Evolutionary conservation across 805 yeast species (phyloP).

Genomic region (Candida caryicola): DNA sequence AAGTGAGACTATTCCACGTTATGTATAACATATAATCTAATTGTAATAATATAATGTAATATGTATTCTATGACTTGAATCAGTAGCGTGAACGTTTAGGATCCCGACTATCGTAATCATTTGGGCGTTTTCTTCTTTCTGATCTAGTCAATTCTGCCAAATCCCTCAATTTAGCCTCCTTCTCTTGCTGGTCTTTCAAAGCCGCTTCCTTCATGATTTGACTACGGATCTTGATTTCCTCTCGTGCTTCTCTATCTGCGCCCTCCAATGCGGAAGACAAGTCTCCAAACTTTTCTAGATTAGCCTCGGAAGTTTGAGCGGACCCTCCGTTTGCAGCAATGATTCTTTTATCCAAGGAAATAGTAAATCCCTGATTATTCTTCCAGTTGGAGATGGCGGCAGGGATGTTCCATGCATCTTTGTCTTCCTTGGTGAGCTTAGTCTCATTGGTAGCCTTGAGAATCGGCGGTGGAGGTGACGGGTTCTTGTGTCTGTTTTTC

Average conservation of each 20-base stretch:
- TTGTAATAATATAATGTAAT: background rate
- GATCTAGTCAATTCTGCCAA: conserved; percentile 27
- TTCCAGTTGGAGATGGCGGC: conserved; percentile 94
- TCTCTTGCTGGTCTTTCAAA: conserved; percentile 24
- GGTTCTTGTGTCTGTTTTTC: conserved; percentile 61
- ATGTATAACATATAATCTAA: background rate
- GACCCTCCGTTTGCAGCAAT: conserved; percentile 35
- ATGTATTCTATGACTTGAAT: conserved; percentile 5
- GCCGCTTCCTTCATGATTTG: conserved; percentile 24
- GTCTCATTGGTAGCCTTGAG: conserved; percentile 46
- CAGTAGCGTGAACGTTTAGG: too few species aligned
- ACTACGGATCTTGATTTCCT: conserved; percentile 25
- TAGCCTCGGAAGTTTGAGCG: conserved; percentile 35
- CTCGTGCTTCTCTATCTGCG: conserved; percentile 28
- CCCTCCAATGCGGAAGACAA: conserved; percentile 68
- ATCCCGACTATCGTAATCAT: conserved; percentile 3
- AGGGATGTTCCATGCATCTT: conserved; percentile 81
- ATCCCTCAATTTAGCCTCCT: conserved; percentile 26
- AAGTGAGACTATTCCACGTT: too few species aligned
- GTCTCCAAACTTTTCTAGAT: conserved; percentile 56
- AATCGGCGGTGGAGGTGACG: conserved; percentile 65
- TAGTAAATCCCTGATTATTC: conserved; percentile 85
- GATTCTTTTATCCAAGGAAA: conserved; percentile 74
- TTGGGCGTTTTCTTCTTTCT: conserved; percentile 14
- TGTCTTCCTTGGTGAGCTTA: conserved; percentile 66